These are phyloP conservation scores for Tubosaeta sp. DNA, from an alignment of 768 basidiomycete species.

Conservation along the genomic window DNA sequence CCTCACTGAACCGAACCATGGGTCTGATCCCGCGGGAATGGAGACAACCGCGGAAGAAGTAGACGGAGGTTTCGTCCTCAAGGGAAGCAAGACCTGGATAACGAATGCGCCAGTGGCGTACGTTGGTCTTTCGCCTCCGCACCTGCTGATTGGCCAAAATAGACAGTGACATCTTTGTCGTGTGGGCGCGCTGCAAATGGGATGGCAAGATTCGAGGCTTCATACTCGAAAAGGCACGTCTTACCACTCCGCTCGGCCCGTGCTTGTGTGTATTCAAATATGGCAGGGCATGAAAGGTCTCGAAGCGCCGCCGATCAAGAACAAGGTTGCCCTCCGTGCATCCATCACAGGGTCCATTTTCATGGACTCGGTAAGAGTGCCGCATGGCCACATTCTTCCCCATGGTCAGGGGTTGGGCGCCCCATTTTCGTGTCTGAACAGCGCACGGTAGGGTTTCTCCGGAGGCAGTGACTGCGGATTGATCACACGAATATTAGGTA, in stretches of 20 bases:
- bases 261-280: not conserved
- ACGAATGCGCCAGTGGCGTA: slow-evolving; percentile 89
- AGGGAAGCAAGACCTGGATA: slow-evolving; percentile 98
- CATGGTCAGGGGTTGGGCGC: slow-evolving; percentile 72
- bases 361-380: slow-evolving; percentile 85
- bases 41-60: slow-evolving; percentile 85
- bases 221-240: slow-evolving; percentile 75
- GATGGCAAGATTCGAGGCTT: slow-evolving; percentile 89
- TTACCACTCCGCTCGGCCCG: not conserved
- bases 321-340: slow-evolving; percentile 87
- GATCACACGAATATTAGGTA: slow-evolving; percentile 38
- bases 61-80: slow-evolving; percentile 80
- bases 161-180: slow-evolving; percentile 76
- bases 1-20: slow-evolving; percentile 93
- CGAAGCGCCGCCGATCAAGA: slow-evolving; percentile 81
- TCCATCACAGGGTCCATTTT: slow-evolving; percentile 85
- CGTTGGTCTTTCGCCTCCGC: slow-evolving; percentile 26
- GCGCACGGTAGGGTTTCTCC: slow-evolving; percentile 50
- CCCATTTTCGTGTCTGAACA: slow-evolving; percentile 92
- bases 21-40: slow-evolving; percentile 98
- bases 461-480: not conserved
- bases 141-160: slow-evolving; percentile 7
- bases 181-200: slow-evolving; percentile 97
- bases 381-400: slow-evolving; percentile 71
- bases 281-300: slow-evolving; percentile 78